A percentile compares a stretch with the other conserved stretches of the same genome.
Evolutionary conservation across 805 yeast species (phyloP).

Genomic region (Monosporozyma yasuniensis): DNA sequence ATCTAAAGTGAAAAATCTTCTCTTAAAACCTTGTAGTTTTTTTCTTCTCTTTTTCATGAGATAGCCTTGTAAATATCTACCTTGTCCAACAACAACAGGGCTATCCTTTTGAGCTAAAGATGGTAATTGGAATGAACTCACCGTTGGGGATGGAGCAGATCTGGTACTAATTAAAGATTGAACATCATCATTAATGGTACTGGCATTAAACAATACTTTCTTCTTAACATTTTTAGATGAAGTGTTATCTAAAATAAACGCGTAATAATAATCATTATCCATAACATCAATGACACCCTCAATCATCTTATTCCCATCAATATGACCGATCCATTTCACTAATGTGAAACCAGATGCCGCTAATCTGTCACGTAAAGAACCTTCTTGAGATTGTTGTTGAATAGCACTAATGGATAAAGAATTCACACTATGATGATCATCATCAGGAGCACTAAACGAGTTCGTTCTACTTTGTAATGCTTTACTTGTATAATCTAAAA

Average conservation of each 20-base stretch:
- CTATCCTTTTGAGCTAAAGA: constrained; percentile 13
- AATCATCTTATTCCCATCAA: constrained; percentile 51
- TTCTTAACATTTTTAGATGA: constrained; percentile 80
- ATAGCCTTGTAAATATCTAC: constrained; percentile 69
- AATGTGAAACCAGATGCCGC: constrained; percentile 42
- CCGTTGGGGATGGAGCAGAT: constrained; percentile 12
- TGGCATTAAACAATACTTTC: constrained; percentile 60
- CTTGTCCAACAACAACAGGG: constrained; percentile 32
- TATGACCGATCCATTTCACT: constrained; percentile 46
- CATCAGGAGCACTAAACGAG: constrained; percentile 6
- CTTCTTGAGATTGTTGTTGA: constrained; percentile 33
- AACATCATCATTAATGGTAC: constrained; percentile 23
- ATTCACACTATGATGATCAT: neutral
- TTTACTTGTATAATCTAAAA: constrained; percentile 21
- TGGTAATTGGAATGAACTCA: constrained; percentile 7
- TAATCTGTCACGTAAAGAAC: constrained; percentile 50
- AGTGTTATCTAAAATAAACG: constrained; percentile 87
- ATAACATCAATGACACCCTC: constrained; percentile 53
- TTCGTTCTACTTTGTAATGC: constrained; percentile 14
- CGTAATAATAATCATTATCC: constrained; percentile 59
- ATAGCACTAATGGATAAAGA: constrained; percentile 11
- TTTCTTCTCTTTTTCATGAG: constrained; percentile 75
- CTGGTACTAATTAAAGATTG: constrained; percentile 9
- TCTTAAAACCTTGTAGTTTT: constrained; percentile 76
- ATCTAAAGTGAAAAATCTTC: constrained; percentile 77